Evolutionary conservation across 495 filamentous ascomycete species (phyloP), one percentile per base, ranked within the genome.

Genomic region (Hypoxylon lenormandii): DNA sequence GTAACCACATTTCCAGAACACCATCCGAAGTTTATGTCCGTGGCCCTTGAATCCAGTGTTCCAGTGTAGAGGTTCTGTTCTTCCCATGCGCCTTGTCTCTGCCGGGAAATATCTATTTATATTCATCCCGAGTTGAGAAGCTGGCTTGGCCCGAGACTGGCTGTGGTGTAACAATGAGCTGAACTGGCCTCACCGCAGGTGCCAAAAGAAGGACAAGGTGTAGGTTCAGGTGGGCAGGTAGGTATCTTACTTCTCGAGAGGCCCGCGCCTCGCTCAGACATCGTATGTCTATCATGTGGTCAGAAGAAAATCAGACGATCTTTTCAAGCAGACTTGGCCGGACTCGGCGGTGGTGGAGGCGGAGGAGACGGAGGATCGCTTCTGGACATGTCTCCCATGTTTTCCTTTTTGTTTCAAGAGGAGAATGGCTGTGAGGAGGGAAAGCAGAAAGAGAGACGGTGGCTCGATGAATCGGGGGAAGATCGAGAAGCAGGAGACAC

Each of bases 331-430:
- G 58, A 16, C 7, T 62, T 67, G n/a, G 76, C 74, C 26, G 81
- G 81, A 65, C 80, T 83, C 23, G 81, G 81, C 15, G 81, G 81
- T 7, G 81, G 81, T 28, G 79, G 78, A 16, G 81, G 80, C 19
- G 80, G 81, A 43, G 81, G 81, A 33, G 81, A 81, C 19, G 81
- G 80, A 36, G 81, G 80, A 43, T 81, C 80, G 28, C 72, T 72
- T 70, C 77, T 76, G 4, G 80, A 81, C 49, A 69, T 76, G 51
- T 75, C 65, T 23, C 37, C 60, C 62, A 66, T 72, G 13, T 4
- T 43, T 54, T 26, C 43, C 15, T 30, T 23, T 8, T 1, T 3
- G 10, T 33, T 3, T 7, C 7, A 7, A 8, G 10, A 8, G 30
- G 30, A 33, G 30, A 8, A 33, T 33, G 30, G 30, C 30, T 33